Base-by-base conservation (phyloP, 2,329 filamentous ascomycete species). In the Ophiostoma triangulosporum region DNA sequence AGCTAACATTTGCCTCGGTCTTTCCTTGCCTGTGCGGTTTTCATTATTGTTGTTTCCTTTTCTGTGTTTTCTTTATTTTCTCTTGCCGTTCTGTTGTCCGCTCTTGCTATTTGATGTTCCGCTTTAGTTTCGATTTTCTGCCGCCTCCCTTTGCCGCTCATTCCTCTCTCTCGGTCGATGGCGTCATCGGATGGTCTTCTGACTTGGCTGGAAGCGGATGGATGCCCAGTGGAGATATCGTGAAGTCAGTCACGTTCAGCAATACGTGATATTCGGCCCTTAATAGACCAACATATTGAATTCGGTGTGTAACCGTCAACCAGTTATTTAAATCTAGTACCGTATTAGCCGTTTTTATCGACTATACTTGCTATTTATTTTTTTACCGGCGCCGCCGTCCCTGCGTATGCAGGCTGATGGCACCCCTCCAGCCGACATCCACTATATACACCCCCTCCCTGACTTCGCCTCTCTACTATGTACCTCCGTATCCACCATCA, bases 391-490 rank as follows among this genome's bases (percentile, higher is more conserved):
- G 48, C 20, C 31, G 48, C 31, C 29, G 48, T n/a, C 22, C 31
- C 8, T 24, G 14, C 32, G 35, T 17, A n/a, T n/a, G n/a, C n/a
- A n/a, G n/a, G n/a, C n/a, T n/a, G n/a, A n/a, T n/a, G n/a, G n/a
- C n/a, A n/a, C n/a, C 43, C 48, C 40, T 35, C 20, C 40, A 49
- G 14, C 43, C 43, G 17, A 46, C 43, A 12, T 24, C 43, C 43
- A 46, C 43, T 46, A 46, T 29, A 15, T 15, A 46, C 43, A 53
- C 54, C 51, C 56, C 48, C 50, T 49, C 46, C 50, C 46, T 40
- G 54, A 35, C 57, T 55, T 51, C 49, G 53, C 52, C 54, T 51
- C 45, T n/a, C n/a, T n/a, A n/a, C n/a, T n/a, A n/a, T n/a, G n/a
- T 46, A 46, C 38, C 20, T 15, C 22, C 20, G 38, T 40, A n/a